Conservation (phyloP, 257 asterid genomes). For the Craterostigma plantagineum region DNA sequence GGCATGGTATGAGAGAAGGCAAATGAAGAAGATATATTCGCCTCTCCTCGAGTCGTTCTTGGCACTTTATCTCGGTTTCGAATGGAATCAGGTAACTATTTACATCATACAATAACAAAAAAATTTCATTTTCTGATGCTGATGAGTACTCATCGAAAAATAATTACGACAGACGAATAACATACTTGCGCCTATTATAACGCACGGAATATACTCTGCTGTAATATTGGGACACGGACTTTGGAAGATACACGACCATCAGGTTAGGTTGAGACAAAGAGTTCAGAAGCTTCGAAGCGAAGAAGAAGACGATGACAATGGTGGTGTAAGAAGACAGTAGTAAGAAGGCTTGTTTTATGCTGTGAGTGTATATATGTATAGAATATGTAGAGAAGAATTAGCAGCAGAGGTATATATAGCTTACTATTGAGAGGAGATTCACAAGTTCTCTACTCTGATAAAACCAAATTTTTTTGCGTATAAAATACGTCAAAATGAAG, state of each 20-base stretch:
- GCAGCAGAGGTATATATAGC: too few relatives aligned
- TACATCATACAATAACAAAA: neutral
- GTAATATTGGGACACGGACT: slow-evolving; percentile 86
- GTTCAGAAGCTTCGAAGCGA: slow-evolving; percentile 38
- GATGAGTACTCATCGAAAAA: slow-evolving; percentile 3
- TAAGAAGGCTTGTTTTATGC: too few relatives aligned
- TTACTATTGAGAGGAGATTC: too few relatives aligned
- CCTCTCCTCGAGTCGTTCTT: slow-evolving; percentile 65
- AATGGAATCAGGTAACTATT: slow-evolving; percentile 79
- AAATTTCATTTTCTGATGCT: neutral
- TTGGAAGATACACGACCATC: slow-evolving; percentile 84
- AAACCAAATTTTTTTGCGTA: too few relatives aligned
- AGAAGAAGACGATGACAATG: too few relatives aligned
- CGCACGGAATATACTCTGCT: slow-evolving; percentile 82
- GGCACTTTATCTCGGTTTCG: slow-evolving; percentile 89
- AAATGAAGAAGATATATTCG: slow-evolving; percentile 90
- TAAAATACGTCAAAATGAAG: too few relatives aligned
- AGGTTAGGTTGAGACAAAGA: slow-evolving; percentile 50
- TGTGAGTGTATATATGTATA: too few relatives aligned
- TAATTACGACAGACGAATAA: slow-evolving; percentile 41
- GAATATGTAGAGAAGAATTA: too few relatives aligned
- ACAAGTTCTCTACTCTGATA: too few relatives aligned
- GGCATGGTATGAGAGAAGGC: slow-evolving; percentile 93
- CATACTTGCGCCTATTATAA: slow-evolving; percentile 73
- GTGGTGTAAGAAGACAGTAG: too few relatives aligned